phyloP scores from a whole-genome alignment of 2,329 filamentous ascomycete genomes.

The Hysterium pulicare region DNA sequence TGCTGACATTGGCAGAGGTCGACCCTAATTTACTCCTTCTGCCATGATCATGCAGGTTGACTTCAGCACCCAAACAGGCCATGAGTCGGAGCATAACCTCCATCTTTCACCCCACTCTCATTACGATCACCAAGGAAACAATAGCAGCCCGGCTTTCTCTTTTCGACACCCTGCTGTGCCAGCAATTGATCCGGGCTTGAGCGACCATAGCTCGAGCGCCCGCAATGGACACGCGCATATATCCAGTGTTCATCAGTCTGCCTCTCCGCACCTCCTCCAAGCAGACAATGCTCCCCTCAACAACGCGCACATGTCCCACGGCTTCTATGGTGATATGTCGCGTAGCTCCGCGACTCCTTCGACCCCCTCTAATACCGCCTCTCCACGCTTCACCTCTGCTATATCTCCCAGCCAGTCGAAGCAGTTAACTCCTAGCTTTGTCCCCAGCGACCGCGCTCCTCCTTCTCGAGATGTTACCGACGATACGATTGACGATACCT shows the following conservation, averaged over 20 bases:
- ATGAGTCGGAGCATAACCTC: slow-evolving; percentile 31
- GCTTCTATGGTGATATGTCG: slow-evolving; percentile 38
- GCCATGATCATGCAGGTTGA: slow-evolving; percentile 37
- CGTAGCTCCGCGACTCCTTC: slow-evolving; percentile 36
- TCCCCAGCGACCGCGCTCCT: slow-evolving; percentile 51
- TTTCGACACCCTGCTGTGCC: slow-evolving; percentile 34
- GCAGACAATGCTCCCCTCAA: slow-evolving; percentile 32
- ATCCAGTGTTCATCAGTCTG: slow-evolving; percentile 27
- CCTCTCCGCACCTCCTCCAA: slow-evolving; percentile 31
- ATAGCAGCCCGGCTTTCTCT: slow-evolving; percentile 27
- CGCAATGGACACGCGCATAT: slow-evolving; percentile 36
- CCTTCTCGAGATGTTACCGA: slow-evolving; percentile 67
- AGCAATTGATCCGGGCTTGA: slow-evolving; percentile 35
- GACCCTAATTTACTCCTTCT: slow-evolving; percentile 18
- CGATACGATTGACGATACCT: slow-evolving; percentile 74
- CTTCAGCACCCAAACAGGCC: slow-evolving; percentile 24
- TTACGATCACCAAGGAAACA: slow-evolving; percentile 30
- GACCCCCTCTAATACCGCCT: slow-evolving; percentile 32
- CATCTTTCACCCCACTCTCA: slow-evolving; percentile 29
- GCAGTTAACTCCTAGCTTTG: slow-evolving; percentile 27
- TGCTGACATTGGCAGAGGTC: slow-evolving; percentile 23
- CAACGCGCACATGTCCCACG: slow-evolving; percentile 26
- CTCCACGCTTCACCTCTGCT: slow-evolving; percentile 34
- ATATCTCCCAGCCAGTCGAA: slow-evolving; percentile 36
- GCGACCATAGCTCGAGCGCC: slow-evolving; percentile 28